Evolutionary conservation across 2,329 filamentous ascomycete genomes (phyloP).

Genomic region (Penicillium crustosum): DNA sequence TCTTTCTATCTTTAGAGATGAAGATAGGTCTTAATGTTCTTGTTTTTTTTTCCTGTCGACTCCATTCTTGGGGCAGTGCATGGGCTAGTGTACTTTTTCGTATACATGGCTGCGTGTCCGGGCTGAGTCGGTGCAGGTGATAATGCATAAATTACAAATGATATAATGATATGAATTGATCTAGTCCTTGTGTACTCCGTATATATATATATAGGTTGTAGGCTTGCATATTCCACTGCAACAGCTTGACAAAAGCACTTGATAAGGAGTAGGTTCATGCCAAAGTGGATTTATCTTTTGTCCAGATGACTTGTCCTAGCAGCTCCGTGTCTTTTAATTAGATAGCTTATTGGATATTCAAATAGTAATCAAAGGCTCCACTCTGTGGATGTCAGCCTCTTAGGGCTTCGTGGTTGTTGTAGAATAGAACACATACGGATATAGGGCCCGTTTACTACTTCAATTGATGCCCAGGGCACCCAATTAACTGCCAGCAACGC

Average conservation of each 20-base stretch:
- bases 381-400: not conserved
- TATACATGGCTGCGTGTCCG: not conserved
- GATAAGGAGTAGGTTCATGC: not conserved
- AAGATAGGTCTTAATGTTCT: not conserved
- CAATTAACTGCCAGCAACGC: not conserved
- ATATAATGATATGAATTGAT: not conserved
- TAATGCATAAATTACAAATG: not conserved
- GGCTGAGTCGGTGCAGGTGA: not conserved
- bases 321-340: not conserved
- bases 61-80: not conserved
- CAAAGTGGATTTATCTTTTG: not conserved
- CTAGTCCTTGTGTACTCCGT: not conserved
- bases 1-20: not conserved
- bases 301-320: not conserved
- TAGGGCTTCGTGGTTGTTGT: not conserved
- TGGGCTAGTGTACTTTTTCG: not conserved
- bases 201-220: too few species aligned
- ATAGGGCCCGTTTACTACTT: not conserved
- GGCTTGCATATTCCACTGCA: not conserved
- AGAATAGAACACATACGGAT: not conserved
- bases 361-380: not conserved
- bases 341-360: not conserved
- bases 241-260: not conserved
- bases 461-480: not conserved
- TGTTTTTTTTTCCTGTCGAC: not conserved